Percentiles rank a stretch among this genome's conserved stretches.
phyloP scores from a whole-genome alignment of 805 yeast genomes.

The Priceomyces haplophilus region DNA sequence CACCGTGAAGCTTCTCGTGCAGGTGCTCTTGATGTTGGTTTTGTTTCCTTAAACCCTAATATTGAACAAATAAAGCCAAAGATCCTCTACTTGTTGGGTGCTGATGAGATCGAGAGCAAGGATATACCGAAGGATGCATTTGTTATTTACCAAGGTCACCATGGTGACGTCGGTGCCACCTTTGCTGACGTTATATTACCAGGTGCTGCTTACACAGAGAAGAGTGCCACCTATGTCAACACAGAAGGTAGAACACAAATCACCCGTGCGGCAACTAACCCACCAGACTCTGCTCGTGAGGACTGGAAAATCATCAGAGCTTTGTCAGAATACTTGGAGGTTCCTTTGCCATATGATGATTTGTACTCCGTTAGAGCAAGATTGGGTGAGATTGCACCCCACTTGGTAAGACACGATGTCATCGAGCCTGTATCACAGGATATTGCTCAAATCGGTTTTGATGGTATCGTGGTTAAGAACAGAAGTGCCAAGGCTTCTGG shows the following conservation, averaged over 20 bases:
- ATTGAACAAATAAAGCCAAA: constrained; percentile 56
- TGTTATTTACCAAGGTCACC: constrained; percentile 88
- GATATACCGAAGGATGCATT: constrained; percentile 82
- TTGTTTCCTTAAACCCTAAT: constrained; percentile 50
- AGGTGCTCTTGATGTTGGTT: constrained; percentile 84
- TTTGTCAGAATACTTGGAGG: constrained; percentile 70
- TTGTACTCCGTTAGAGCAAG: constrained; percentile 63
- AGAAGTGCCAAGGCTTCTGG: constrained; percentile 38
- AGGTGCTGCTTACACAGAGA: constrained; percentile 86
- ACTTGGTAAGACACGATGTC: constrained; percentile 69
- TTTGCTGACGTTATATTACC: constrained; percentile 85
- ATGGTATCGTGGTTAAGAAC: constrained; percentile 39
- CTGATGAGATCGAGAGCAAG: constrained; percentile 69
- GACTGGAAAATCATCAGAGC: constrained; percentile 90
- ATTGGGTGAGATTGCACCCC: constrained; percentile 76
- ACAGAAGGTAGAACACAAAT: constrained; percentile 87
- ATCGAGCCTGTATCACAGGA: constrained; percentile 65
- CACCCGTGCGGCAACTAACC: constrained; percentile 81
- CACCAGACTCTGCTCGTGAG: constrained; percentile 88
- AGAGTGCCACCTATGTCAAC: constrained; percentile 78
- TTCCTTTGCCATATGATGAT: constrained; percentile 74
- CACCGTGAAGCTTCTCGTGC: constrained; percentile 87
- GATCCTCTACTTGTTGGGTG: constrained; percentile 76
- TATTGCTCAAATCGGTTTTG: constrained; percentile 56
- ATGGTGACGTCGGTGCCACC: constrained; percentile 87